Evolutionary conservation across 176 grass and related monocot genomes (phyloP), one percentile per base, ranked within the genome.

Genomic region (Lolium rigidum): DNA sequence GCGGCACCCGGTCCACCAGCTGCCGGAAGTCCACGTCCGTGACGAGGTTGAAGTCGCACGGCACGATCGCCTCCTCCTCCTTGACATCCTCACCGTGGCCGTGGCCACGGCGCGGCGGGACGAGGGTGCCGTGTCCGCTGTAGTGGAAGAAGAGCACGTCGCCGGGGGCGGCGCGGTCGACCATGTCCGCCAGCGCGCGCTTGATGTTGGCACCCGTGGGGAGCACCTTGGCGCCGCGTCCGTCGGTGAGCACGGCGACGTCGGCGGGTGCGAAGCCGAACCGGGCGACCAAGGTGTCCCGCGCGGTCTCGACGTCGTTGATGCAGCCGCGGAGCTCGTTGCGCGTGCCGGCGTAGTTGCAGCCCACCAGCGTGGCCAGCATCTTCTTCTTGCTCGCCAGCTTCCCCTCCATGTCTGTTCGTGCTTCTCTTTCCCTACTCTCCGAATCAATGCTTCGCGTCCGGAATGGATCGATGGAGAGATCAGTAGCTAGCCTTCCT

Each of bases 81-180:
- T 41, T 4, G 1, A 6, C 52, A 28, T n/a, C 10, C 22, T 2
- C n/a, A 9, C 9, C 56, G 56, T 59, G 56, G n/a, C 26, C 49
- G 56, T 68, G 62, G 18, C 77, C 76, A 58, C 80, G 77, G 20
- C 55, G 87, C 12, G 75, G 74, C 43, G 93, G 93, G 47, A 93
- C 79, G 64, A 95, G 95, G 15, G 91, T 93, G 60, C 93, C 93
- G 48, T 98, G 95, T 38, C 93, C 93, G 69, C 93, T 98, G 79
- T 93, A 98, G 78, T 95, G 93, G 84, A 98, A 98, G 87, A 95
- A 98, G 82, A 98, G 91, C 50, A 92, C 81, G 71, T 95, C 91
- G 10, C 89, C 91, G 4, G 86, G 18, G 4, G 44, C 75, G 6
- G 95, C 91, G 78, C 92, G 86, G 9, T 15, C 76, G 47, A 98